These are phyloP conservation scores for Lavandula angustifolia DNA, from an alignment of 257 asterid genomes.

Conservation along the genomic window DNA sequence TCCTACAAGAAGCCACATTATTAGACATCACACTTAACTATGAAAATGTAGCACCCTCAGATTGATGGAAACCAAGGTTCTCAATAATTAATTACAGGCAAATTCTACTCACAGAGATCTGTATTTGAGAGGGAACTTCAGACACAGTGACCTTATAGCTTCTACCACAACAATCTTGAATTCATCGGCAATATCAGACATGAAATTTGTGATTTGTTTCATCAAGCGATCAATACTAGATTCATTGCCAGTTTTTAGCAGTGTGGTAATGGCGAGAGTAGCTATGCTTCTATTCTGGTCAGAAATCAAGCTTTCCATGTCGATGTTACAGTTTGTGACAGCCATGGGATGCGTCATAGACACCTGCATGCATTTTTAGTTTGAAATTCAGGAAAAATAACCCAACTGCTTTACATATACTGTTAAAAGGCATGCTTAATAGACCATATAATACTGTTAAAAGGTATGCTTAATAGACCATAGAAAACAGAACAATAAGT, in stretches of 20 bases:
- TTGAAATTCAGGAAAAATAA: slow-evolving; percentile 15
- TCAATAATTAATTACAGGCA: slow-evolving; percentile 20
- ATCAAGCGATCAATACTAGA: slow-evolving; percentile 92
- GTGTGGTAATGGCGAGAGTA: slow-evolving; percentile 68
- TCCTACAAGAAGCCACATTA: slow-evolving; percentile 47
- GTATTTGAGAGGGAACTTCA: slow-evolving; percentile 92
- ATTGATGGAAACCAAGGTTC: slow-evolving; percentile 24
- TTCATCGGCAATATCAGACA: slow-evolving; percentile 98
- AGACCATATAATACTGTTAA: neutral
- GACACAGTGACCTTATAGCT: slow-evolving; percentile 88
- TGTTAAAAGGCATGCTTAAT: neutral
- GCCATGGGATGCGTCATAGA: slow-evolving; percentile 95
- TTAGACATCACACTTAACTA: neutral
- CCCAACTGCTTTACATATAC: neutral
- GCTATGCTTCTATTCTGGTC: slow-evolving; percentile 68
- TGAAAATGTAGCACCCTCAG: slow-evolving; percentile 10
- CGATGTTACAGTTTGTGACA: slow-evolving; percentile 91
- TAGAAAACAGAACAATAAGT: slow-evolving; percentile 10
- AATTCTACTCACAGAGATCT: slow-evolving; percentile 79
- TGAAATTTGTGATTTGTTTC: slow-evolving; percentile 91
- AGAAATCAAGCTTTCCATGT: slow-evolving; percentile 95
- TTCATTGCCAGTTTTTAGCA: slow-evolving; percentile 92
- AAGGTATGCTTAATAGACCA: neutral
- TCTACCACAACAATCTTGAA: slow-evolving; percentile 97
- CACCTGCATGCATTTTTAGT: slow-evolving; percentile 58